Evolutionary conservation across 148 eudicot genomes (phyloP).

Genomic region (Chenopodium berlandieri): DNA sequence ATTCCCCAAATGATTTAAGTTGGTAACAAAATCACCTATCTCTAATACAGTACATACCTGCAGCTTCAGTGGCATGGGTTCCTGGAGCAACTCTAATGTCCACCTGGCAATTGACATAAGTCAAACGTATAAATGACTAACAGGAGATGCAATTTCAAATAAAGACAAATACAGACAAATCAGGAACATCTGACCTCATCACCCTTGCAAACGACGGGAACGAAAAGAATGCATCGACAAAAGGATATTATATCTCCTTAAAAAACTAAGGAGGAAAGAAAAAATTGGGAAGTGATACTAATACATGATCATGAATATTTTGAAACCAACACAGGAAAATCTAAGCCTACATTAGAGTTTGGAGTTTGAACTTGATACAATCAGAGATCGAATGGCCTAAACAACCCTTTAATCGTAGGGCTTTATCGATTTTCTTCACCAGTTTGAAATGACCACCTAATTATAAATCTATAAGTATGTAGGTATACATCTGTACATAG

Average conservation of each 20-base stretch:
- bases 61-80: slow-evolving; percentile 90
- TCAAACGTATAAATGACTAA: background rate
- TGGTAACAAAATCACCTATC: too few relatives aligned
- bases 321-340: background rate
- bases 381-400: background rate
- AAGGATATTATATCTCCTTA: background rate
- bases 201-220: background rate
- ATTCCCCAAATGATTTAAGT: background rate
- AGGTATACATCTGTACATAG: too few relatives aligned
- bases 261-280: background rate
- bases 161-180: background rate
- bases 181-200: background rate
- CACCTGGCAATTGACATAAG: slow-evolving; percentile 45
- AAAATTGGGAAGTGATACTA: background rate
- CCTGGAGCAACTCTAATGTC: slow-evolving; percentile 96
- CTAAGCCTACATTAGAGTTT: background rate
- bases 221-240: background rate
- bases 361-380: background rate
- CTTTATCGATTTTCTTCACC: background rate
- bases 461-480: too few relatives aligned
- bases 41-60: slow-evolving; percentile 41
- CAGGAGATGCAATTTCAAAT: background rate
- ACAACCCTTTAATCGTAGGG: background rate
- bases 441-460: background rate
- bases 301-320: background rate